Conservation (phyloP, 1,284 basidiomycete genomes). For the Austroboletus novae-zelandiae region DNA sequence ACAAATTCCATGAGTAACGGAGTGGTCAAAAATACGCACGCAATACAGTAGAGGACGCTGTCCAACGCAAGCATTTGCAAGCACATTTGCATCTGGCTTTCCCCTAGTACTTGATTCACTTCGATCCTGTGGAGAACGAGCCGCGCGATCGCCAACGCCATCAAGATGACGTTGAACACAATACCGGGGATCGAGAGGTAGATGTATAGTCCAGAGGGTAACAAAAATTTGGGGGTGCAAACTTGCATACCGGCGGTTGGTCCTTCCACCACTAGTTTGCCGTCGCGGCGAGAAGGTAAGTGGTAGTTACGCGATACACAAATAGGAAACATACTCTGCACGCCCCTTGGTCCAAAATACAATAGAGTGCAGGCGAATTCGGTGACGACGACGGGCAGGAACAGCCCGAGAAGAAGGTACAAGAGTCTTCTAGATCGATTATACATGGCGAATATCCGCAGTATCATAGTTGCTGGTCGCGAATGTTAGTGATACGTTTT, state of each 20-base stretch:
- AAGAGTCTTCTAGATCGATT: slow-evolving; percentile 6
- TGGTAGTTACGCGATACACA: not conserved
- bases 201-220: not conserved
- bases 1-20: not conserved
- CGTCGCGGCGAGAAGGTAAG: not conserved
- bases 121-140: slow-evolving; percentile 1
- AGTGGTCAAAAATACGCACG: not conserved
- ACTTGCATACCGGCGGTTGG: not conserved
- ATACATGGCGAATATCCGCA: slow-evolving; percentile 11
- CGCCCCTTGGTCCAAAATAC: slow-evolving; percentile 1
- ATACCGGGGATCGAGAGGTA: slow-evolving; percentile 3
- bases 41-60: slow-evolving; percentile 5
- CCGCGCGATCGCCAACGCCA: slow-evolving; percentile 1
- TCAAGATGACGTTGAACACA: slow-evolving; percentile 4
- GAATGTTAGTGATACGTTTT: not conserved
- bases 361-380: not conserved
- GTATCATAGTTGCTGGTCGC: slow-evolving; percentile 5
- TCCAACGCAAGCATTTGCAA: slow-evolving; percentile 6
- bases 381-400: slow-evolving; percentile 1
- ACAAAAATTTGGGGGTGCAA: not conserved
- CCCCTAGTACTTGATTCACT: not conserved
- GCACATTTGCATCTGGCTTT: not conserved
- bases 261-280: not conserved
- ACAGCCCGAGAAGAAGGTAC: slow-evolving; percentile 1
- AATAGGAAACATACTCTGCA: not conserved